A percentile compares a stretch with the other conserved stretches of the same genome.
Conservation (phyloP, 179 eudicot genomes). For the Spinacia oleracea region DNA sequence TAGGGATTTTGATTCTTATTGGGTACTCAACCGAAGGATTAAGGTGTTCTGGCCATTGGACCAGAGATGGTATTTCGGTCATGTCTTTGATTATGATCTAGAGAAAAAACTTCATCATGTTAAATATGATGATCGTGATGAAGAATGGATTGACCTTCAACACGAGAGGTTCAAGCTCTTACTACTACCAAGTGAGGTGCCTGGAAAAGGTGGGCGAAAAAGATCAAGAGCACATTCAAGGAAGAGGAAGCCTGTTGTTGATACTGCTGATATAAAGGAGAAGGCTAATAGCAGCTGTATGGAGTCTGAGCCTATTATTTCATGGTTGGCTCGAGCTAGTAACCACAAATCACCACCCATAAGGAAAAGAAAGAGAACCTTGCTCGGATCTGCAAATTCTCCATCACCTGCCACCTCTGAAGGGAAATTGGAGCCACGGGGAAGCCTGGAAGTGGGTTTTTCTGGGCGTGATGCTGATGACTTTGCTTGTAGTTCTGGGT, state of each 20-base stretch:
- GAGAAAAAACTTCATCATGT: conserved; percentile 72
- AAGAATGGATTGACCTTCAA: conserved; percentile 84
- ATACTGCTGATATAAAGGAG: conserved; percentile 34
- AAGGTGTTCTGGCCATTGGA: conserved; percentile 95
- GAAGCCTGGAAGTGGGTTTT: conserved; percentile 7
- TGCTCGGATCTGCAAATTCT: conserved; percentile 26
- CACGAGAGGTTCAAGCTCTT: conserved; percentile 82
- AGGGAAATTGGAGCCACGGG: conserved; percentile 3
- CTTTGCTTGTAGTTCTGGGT: background rate
- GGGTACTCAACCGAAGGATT: conserved; percentile 78
- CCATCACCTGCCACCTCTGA: conserved; percentile 19
- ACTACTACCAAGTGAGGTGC: conserved; percentile 81
- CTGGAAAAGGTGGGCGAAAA: conserved; percentile 40
- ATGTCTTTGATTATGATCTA: conserved; percentile 64
- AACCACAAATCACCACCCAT: conserved; percentile 48
- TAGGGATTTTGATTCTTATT: conserved; percentile 57
- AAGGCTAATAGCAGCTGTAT: conserved; percentile 30
- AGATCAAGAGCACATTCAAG: conserved; percentile 26
- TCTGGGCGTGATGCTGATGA: conserved; percentile 14
- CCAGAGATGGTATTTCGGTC: conserved; percentile 87
- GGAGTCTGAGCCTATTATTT: conserved; percentile 87
- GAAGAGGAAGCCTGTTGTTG: conserved; percentile 23
- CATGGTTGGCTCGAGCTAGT: conserved; percentile 74
- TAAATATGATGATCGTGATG: conserved; percentile 87
- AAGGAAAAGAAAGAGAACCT: conserved; percentile 51